These are phyloP conservation scores for Fusarium setosum DNA, from an alignment of 2,329 filamentous ascomycete species.

Conservation along the genomic window DNA sequence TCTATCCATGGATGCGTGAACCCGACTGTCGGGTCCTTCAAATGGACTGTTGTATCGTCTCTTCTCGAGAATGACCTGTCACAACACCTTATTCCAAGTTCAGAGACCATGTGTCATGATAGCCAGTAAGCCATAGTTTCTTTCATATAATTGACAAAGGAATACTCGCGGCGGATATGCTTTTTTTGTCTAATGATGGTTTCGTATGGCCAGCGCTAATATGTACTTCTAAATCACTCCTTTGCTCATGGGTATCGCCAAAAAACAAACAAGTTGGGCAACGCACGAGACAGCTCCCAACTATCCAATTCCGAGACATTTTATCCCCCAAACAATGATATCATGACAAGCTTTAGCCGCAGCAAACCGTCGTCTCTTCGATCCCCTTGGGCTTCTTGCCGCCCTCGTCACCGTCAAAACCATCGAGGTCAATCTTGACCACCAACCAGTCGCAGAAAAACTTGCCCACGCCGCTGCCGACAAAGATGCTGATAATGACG, in stretches of 20 bases:
- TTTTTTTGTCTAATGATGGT: neutral
- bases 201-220: neutral
- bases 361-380: slow-evolving; percentile 61
- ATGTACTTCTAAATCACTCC: neutral
- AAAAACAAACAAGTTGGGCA: slow-evolving; percentile 15
- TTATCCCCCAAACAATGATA: neutral
- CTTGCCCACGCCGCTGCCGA: slow-evolving; percentile 63
- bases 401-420: slow-evolving; percentile 34
- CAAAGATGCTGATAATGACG: slow-evolving; percentile 81
- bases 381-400: slow-evolving; percentile 47
- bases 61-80: neutral
- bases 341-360: slow-evolving; percentile 44
- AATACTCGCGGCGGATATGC: neutral
- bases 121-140: too few species aligned
- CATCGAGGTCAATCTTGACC: slow-evolving; percentile 52
- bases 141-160: too few species aligned
- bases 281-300: neutral
- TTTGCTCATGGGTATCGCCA: slow-evolving; percentile 26
- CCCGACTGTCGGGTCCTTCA: neutral
- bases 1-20: neutral
- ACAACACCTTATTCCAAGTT: neutral
- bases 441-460: slow-evolving; percentile 66
- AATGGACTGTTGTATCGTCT: neutral
- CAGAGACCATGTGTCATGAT: too few species aligned
- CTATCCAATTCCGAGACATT: neutral